Conservation (phyloP, 108 stramenopile genomes). For the Discostella pseudostelligera region DNA sequence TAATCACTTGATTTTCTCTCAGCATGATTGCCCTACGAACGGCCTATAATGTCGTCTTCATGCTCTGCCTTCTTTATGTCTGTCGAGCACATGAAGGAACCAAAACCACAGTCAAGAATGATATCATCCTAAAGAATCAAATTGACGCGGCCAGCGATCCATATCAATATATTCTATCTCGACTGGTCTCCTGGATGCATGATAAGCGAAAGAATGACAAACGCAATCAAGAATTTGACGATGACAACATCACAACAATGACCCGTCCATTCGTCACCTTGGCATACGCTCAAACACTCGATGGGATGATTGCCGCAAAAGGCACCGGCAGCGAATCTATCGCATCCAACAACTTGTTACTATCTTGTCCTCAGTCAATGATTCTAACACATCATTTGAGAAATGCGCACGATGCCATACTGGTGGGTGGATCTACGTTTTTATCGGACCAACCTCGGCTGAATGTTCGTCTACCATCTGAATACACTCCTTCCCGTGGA, state of each 20-base stretch:
- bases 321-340: conserved; percentile 11
- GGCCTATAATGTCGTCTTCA: background rate
- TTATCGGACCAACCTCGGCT: conserved; percentile 69
- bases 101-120: background rate
- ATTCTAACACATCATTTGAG: conserved; percentile 71
- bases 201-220: conserved; percentile 8
- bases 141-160: background rate
- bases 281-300: conserved; percentile 75
- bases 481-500: background rate
- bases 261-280: conserved; percentile 67
- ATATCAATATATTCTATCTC: background rate
- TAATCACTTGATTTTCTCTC: too few species aligned
- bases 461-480: conserved; percentile 54
- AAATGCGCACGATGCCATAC: conserved; percentile 73
- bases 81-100: background rate
- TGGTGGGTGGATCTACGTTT: conserved; percentile 75
- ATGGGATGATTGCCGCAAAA: conserved; percentile 69
- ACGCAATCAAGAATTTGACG: background rate
- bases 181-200: background rate
- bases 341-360: conserved; percentile 58
- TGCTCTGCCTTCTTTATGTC: background rate
- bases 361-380: conserved; percentile 63
- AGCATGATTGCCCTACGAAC: too few species aligned
- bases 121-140: background rate
- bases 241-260: background rate